Evolutionary conservation across 1,139 yeast genomes (phyloP).

Genomic region (Tardiomyces depauwii): DNA sequence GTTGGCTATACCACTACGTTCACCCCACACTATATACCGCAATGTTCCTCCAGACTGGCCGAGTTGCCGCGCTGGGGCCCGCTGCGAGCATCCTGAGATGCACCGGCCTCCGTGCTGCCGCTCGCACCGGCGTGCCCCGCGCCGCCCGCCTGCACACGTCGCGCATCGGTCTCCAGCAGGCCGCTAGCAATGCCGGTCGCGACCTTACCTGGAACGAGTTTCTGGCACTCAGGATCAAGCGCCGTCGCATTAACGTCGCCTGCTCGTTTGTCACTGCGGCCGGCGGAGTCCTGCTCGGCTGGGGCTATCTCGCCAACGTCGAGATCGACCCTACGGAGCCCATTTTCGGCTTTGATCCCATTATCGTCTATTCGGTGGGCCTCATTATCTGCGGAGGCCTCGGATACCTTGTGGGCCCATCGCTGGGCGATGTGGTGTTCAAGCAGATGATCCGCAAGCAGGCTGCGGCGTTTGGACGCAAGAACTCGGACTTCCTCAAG

Average conservation of each 20-base stretch:
- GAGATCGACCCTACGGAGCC: conserved; percentile 77
- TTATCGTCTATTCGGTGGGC: conserved; percentile 42
- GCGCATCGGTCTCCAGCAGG: not conserved
- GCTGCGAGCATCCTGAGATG: not conserved
- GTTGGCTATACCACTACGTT: too few relatives aligned
- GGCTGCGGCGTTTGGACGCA: conserved; percentile 31
- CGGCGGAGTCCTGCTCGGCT: conserved; percentile 57
- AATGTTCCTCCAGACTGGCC: not conserved
- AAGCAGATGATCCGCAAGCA: conserved; percentile 33
- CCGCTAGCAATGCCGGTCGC: conserved; percentile 3
- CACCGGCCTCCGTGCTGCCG: not conserved
- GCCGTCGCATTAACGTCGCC: conserved; percentile 55
- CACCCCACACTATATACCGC: too few relatives aligned
- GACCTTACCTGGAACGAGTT: conserved; percentile 65
- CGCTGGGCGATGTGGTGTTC: conserved; percentile 64
- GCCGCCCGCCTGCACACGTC: not conserved
- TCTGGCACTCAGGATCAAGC: conserved; percentile 61
- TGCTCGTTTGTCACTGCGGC: conserved; percentile 61
- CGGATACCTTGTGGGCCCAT: conserved; percentile 79
- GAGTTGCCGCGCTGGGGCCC: not conserved
- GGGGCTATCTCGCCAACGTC: conserved; percentile 66
- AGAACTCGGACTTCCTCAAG: conserved; percentile 63
- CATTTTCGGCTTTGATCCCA: conserved; percentile 78
- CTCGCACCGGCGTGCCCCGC: not conserved
- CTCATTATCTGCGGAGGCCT: conserved; percentile 65